Conservation (phyloP, 2,329 filamentous ascomycete species). For the Stemphylium beticola region DNA sequence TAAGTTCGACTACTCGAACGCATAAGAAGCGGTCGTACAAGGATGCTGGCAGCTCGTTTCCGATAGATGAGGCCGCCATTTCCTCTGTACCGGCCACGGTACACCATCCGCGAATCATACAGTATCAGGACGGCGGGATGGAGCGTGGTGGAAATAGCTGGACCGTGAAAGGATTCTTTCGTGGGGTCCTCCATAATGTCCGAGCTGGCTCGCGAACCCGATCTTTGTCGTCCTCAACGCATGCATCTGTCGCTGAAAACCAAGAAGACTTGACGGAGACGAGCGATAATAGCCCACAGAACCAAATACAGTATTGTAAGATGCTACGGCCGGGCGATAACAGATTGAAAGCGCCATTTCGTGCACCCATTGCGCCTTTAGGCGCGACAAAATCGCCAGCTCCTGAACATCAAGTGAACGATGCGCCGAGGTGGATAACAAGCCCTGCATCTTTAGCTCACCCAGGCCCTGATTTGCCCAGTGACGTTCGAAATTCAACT, state of each 20-base stretch:
- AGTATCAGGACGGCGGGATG: conserved; percentile 9
- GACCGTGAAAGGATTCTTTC: conserved; percentile 28
- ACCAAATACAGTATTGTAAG: conserved; percentile 2
- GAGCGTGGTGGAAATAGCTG: conserved; percentile 10
- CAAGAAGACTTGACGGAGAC: conserved; percentile 10
- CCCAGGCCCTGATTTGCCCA: conserved; percentile 2
- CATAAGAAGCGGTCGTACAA: conserved; percentile 6
- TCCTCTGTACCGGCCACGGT: conserved; percentile 10
- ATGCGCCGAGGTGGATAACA: conserved; percentile 14
- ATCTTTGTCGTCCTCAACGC: conserved; percentile 25
- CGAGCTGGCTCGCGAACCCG: conserved; percentile 28
- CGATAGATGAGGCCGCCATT: conserved; percentile 12
- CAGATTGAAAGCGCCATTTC: conserved; percentile 1
- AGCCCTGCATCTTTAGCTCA: conserved; percentile 12
- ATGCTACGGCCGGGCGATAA: neutral
- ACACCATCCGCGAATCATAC: conserved; percentile 9
- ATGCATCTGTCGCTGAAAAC: conserved; percentile 11
- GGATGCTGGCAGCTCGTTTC: conserved; percentile 7
- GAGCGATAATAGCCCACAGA: conserved; percentile 4
- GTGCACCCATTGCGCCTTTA: neutral
- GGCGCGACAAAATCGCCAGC: neutral
- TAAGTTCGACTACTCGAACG: neutral
- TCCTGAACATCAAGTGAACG: conserved; percentile 17
- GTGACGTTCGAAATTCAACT: conserved; percentile 1
- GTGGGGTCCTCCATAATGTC: conserved; percentile 31